Conservation (phyloP, 2,329 filamentous ascomycete species). For the Colletotrichum sp. region DNA sequence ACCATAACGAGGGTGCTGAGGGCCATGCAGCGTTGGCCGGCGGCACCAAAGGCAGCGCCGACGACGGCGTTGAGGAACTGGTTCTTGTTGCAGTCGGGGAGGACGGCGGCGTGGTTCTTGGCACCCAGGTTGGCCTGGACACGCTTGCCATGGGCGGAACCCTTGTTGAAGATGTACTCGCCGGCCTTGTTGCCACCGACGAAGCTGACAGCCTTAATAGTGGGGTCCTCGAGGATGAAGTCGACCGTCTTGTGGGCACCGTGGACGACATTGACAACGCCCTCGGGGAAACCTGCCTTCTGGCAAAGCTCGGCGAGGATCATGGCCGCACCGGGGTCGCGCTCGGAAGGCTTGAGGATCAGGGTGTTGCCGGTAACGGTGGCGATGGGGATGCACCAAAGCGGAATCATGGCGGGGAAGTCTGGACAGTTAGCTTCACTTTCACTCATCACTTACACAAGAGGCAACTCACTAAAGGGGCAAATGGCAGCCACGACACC, state of each 20-base stretch:
- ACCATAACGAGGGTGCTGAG: constrained; percentile 84
- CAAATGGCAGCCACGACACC: constrained; percentile 85
- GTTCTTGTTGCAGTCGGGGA: constrained; percentile 90
- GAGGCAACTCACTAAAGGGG: constrained; percentile 73
- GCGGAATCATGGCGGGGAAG: constrained; percentile 90
- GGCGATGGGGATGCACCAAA: constrained; percentile 90
- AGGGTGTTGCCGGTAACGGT: constrained; percentile 85
- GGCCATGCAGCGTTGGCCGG: constrained; percentile 87
- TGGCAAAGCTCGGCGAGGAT: constrained; percentile 81
- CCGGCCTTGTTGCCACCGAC: constrained; percentile 88
- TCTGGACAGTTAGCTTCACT: constrained; percentile 52
- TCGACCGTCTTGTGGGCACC: constrained; percentile 82
- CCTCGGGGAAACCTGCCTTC: constrained; percentile 82
- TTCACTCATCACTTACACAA: not conserved
- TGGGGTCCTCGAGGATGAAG: constrained; percentile 84
- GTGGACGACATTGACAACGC: constrained; percentile 84
- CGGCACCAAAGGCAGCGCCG: constrained; percentile 84
- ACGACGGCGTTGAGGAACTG: constrained; percentile 85
- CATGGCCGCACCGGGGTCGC: constrained; percentile 84
- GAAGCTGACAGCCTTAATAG: constrained; percentile 86
- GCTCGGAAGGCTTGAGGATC: constrained; percentile 85
- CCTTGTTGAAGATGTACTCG: constrained; percentile 83
- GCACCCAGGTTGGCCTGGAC: constrained; percentile 88
- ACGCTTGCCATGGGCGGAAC: constrained; percentile 84
- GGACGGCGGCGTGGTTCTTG: constrained; percentile 86